A percentile compares a stretch with the other conserved stretches of the same genome.
These are phyloP conservation scores for Botrytis squamosa DNA, from an alignment of 2,329 filamentous ascomycete species.

Conservation along the genomic window DNA sequence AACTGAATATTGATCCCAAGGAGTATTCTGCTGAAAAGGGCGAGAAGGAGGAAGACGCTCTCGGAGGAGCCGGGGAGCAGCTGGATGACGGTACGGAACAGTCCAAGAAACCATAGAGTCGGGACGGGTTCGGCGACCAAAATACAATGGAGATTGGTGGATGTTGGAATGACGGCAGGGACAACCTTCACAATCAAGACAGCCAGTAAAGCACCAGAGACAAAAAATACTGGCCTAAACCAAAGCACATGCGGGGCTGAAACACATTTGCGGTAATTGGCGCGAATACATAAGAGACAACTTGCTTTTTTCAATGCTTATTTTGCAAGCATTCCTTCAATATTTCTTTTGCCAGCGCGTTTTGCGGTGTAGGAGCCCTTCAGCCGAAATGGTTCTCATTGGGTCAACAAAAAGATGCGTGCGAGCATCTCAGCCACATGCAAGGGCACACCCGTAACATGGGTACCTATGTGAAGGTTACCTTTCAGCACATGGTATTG, in stretches of 20 bases:
- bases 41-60: neutral
- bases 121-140: neutral
- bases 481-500: neutral
- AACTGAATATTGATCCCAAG: conserved; percentile 46
- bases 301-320: conserved; percentile 10
- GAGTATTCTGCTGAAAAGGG: conserved; percentile 31
- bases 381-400: neutral
- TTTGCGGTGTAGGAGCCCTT: conserved; percentile 7
- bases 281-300: conserved; percentile 1
- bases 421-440: neutral
- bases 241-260: conserved; percentile 6
- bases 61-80: neutral
- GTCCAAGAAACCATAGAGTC: conserved; percentile 22
- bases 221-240: neutral
- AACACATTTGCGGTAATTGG: conserved; percentile 1
- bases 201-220: neutral
- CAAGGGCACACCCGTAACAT: conserved; percentile 4
- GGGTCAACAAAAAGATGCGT: neutral
- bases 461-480: neutral
- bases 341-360: conserved; percentile 16
- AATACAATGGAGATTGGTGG: neutral
- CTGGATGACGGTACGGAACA: conserved; percentile 10
- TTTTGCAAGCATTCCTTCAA: neutral
- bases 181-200: neutral
- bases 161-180: neutral